Conservation (phyloP, 495 filamentous ascomycete genomes). For the Aspergillus ellipticus region DNA sequence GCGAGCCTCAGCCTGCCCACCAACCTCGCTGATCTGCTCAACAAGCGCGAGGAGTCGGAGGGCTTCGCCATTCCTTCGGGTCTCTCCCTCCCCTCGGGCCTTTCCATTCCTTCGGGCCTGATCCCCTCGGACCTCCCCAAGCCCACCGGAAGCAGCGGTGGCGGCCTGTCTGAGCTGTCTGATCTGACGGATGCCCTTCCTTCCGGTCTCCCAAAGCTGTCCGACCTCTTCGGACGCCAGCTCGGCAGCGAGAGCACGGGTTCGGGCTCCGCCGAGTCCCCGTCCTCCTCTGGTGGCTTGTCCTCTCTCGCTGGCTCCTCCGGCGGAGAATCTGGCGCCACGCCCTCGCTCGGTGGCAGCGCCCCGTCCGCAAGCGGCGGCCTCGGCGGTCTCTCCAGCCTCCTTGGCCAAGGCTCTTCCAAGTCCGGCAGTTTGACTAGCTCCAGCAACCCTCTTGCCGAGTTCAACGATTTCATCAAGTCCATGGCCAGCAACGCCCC, state of each 20-base stretch:
- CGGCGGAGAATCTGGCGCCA: not conserved
- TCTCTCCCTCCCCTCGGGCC: slow-evolving; percentile 4
- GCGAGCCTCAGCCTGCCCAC: slow-evolving; percentile 17
- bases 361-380: not conserved
- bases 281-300: not conserved
- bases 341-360: not conserved
- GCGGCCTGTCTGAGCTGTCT: not conserved
- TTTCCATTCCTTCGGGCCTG: slow-evolving; percentile 4
- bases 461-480: not conserved
- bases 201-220: not conserved
- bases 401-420: not conserved
- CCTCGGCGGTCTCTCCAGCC: not conserved
- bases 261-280: not conserved
- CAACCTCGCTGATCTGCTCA: slow-evolving; percentile 17
- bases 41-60: slow-evolving; percentile 34
- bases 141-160: too few species aligned
- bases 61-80: slow-evolving; percentile 5
- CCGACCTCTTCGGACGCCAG: not conserved
- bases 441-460: not conserved
- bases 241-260: not conserved
- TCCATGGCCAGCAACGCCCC: not conserved
- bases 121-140: not conserved
- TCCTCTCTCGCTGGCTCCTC: not conserved
- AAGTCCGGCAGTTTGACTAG: not conserved
- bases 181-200: not conserved